Conservation (phyloP, 2,329 filamentous ascomycete species). For the Sporothrix variecibatus region DNA sequence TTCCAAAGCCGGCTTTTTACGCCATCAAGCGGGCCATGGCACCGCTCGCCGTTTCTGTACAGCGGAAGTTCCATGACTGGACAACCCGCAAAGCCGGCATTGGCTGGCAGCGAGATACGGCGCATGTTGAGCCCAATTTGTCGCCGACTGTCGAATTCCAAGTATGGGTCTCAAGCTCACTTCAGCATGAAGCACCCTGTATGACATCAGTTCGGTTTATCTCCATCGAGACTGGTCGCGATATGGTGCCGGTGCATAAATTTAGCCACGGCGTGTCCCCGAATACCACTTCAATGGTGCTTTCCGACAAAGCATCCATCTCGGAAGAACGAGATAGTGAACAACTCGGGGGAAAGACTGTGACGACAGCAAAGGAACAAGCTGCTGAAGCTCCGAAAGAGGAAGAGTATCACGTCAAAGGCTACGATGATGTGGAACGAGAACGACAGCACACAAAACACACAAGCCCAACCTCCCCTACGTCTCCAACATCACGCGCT, state of each 20-base stretch:
- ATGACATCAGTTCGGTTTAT: constrained; percentile 30
- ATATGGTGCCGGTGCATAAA: constrained; percentile 34
- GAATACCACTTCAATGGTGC: neutral
- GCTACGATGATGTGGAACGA: neutral
- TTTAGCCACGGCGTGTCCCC: constrained; percentile 27
- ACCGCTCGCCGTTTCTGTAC: constrained; percentile 69
- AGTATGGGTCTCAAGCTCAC: neutral
- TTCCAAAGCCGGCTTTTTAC: constrained; percentile 77
- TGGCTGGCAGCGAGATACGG: constrained; percentile 36
- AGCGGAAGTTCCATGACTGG: constrained; percentile 49
- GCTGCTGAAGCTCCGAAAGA: neutral
- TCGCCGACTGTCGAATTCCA: constrained; percentile 40
- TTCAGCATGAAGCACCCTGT: constrained; percentile 34
- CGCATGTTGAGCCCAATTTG: constrained; percentile 48
- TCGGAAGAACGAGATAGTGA: neutral
- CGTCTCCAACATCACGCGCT: too few relatives aligned
- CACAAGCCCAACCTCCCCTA: too few relatives aligned
- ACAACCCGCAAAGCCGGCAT: constrained; percentile 32
- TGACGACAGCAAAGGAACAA: neutral
- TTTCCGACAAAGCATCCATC: neutral
- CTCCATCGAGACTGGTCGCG: neutral
- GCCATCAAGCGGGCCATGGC: constrained; percentile 77
- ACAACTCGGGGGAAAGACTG: neutral
- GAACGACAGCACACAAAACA: too few relatives aligned
- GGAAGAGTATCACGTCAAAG: neutral